Percentiles rank a stretch among this genome's conserved stretches.
Evolutionary conservation across 495 filamentous ascomycete species (phyloP).

Genomic region (Penicillium coffeae): DNA sequence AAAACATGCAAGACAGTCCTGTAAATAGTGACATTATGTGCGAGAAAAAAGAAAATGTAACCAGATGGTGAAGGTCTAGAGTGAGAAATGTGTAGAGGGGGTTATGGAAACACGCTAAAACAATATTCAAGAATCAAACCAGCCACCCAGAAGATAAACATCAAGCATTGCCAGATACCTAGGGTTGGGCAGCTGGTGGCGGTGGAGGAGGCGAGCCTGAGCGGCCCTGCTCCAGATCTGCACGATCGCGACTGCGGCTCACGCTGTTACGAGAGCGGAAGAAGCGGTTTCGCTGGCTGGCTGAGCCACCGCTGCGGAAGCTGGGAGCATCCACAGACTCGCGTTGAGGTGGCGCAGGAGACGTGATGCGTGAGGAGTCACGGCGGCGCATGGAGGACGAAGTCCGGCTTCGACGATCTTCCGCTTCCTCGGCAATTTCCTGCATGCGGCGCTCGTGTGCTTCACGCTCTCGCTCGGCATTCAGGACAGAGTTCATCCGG

Average conservation of each 20-base stretch:
- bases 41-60: too few relatives aligned
- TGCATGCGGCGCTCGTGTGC: constrained; percentile 42
- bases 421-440: constrained; percentile 41
- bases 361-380: constrained; percentile 23
- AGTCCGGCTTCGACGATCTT: constrained; percentile 29
- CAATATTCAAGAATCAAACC: background rate
- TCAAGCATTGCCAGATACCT: background rate
- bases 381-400: constrained; percentile 24
- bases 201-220: constrained; percentile 1
- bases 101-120: background rate
- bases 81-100: background rate
- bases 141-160: background rate
- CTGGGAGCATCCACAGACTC: constrained; percentile 35
- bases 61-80: too few relatives aligned
- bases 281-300: constrained; percentile 33
- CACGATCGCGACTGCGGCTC: constrained; percentile 17
- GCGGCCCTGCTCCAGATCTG: constrained; percentile 35
- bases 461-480: constrained; percentile 25
- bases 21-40: background rate
- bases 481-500: background rate
- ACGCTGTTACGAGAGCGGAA: constrained; percentile 32
- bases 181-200: background rate
- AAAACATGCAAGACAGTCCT: too few relatives aligned
- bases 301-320: constrained; percentile 27
- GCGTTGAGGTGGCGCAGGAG: constrained; percentile 18